Evolutionary conservation across 176 grass and related monocot species (phyloP).

Genomic region (Tillandsia leiboldiana): DNA sequence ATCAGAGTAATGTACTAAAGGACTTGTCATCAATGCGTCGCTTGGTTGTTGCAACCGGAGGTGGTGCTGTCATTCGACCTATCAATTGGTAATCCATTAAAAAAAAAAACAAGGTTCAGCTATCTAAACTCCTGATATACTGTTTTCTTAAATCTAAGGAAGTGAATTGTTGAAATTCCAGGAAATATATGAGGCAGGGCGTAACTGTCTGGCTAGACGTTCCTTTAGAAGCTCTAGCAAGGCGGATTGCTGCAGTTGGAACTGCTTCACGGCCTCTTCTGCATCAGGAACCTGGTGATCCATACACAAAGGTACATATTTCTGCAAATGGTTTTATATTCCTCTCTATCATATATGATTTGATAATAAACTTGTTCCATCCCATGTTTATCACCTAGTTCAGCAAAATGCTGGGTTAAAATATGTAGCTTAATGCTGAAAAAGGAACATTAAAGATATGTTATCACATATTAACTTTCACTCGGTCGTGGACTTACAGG

Average conservation of each 20-base stretch:
- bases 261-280: constrained; percentile 26
- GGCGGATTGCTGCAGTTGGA: constrained; percentile 25
- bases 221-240: constrained; percentile 24
- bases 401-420: not conserved
- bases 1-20: constrained; percentile 20
- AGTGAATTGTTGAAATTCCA: constrained; percentile 1
- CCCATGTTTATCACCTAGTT: not conserved
- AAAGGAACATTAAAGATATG: not conserved
- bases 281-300: constrained; percentile 27
- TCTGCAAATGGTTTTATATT: not conserved
- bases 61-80: constrained; percentile 22
- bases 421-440: not conserved
- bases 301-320: constrained; percentile 15
- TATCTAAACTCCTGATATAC: not conserved
- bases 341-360: not conserved
- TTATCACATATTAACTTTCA: not conserved
- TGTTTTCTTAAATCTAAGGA: not conserved
- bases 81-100: constrained; percentile 19
- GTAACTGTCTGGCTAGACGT: constrained; percentile 24
- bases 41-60: constrained; percentile 23
- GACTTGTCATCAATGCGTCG: constrained; percentile 21
- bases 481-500: constrained; percentile 3
- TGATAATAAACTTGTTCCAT: not conserved
- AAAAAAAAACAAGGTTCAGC: not conserved
- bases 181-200: constrained; percentile 22